Evolutionary conservation across 352 stramenopile species (phyloP).

Genomic region (Hyaloperonospora arabidopsidis): DNA sequence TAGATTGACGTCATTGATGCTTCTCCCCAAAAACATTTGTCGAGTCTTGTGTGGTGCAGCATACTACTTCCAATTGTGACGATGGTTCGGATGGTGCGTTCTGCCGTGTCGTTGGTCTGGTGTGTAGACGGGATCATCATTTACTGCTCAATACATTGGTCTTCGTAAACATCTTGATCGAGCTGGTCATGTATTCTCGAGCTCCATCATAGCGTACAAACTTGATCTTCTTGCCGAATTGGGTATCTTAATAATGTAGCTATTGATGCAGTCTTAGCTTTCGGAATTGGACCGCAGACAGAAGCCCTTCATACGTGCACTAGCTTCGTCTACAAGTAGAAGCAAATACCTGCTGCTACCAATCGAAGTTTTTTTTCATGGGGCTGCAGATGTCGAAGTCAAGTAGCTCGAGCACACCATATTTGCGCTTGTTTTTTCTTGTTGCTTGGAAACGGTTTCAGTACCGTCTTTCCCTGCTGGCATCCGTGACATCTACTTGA

Average conservation of each 20-base stretch:
- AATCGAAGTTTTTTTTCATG: too few species aligned
- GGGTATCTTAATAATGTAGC: background rate
- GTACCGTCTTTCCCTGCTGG: constrained; percentile 1
- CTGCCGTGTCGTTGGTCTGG: background rate
- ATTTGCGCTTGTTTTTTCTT: too few species aligned
- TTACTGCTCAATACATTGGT: too few species aligned
- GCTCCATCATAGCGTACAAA: background rate
- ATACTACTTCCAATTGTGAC: background rate
- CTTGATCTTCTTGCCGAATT: too few species aligned
- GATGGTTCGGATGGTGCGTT: constrained; percentile 1
- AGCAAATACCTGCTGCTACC: too few species aligned
- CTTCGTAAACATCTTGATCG: too few species aligned
- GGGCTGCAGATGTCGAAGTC: too few species aligned
- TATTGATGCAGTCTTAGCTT: background rate
- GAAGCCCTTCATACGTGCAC: too few species aligned
- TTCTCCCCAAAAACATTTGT: background rate
- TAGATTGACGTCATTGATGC: background rate
- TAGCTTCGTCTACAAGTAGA: too few species aligned
- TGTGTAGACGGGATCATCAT: too few species aligned
- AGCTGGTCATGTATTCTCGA: background rate
- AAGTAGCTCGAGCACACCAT: too few species aligned
- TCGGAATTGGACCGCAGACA: background rate
- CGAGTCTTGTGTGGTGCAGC: background rate
- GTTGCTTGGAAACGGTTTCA: constrained; percentile 1
- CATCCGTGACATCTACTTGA: background rate